phyloP scores from a whole-genome alignment of 78 protist genomes.

The slime mould (Dictyostelium discoideum) region dicty_2.7 NC_007089.4:3978001-3978500 shows the following conservation, averaged over 20 bases:
- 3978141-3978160: constrained; percentile 50
- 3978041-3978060: constrained; percentile 34
- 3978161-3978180: constrained; percentile 73
- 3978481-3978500: too few species aligned
- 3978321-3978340: not conserved
- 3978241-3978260: not conserved
- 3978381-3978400: constrained; percentile 4
- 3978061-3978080: constrained; percentile 75
- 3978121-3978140: constrained; percentile 79
- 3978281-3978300: not conserved
- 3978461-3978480: too few species aligned
- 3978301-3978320: not conserved
- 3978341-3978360: constrained; percentile 53
- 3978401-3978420: not conserved
- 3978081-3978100: constrained; percentile 81
- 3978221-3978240: constrained; percentile 46
- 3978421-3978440: not conserved
- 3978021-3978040: constrained; percentile 77
- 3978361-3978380: constrained; percentile 52
- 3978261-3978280: not conserved
- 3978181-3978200: constrained; percentile 66
- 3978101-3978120: constrained; percentile 59
- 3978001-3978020: not conserved
- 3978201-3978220: constrained; percentile 21
- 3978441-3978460: not conserved